Evolutionary conservation across 768 basidiomycete genomes (phyloP).

Genomic region (Mycena chlorophos): DNA sequence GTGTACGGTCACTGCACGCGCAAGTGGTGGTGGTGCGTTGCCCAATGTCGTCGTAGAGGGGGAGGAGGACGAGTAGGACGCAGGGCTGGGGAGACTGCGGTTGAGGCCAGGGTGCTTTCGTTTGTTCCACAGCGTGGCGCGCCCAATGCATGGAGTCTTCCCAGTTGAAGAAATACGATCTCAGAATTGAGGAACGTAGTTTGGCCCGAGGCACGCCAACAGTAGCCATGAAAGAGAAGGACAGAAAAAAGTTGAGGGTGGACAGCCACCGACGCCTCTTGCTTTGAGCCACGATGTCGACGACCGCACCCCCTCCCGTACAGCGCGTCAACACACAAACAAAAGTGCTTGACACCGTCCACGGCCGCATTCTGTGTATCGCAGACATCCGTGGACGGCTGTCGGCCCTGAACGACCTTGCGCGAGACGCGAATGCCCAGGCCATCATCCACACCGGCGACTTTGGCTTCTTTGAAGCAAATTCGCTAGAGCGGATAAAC

Average conservation of each 20-base stretch:
- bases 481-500: constrained; percentile 84
- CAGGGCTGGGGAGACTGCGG: neutral
- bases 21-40: too few relatives aligned
- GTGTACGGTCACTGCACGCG: too few relatives aligned
- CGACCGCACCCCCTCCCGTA: constrained; percentile 4
- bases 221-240: too few relatives aligned
- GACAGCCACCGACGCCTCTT: neutral
- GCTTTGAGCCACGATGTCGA: constrained; percentile 37
- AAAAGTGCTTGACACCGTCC: constrained; percentile 73
- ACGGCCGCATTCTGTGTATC: constrained; percentile 89
- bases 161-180: neutral
- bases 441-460: constrained; percentile 98
- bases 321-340: constrained; percentile 68
- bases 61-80: too few relatives aligned
- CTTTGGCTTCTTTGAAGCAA: constrained; percentile 94
- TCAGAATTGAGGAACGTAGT: neutral
- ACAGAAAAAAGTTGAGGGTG: neutral
- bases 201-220: neutral
- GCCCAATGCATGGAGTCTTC: neutral
- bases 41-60: too few relatives aligned
- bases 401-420: constrained; percentile 87
- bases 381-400: constrained; percentile 91
- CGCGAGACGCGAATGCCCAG: constrained; percentile 82
- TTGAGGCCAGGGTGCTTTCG: neutral
- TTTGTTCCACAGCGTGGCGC: neutral